phyloP scores from a whole-genome alignment of 2,329 filamentous ascomycete species.

The Colletotrichum eleusines region DNA sequence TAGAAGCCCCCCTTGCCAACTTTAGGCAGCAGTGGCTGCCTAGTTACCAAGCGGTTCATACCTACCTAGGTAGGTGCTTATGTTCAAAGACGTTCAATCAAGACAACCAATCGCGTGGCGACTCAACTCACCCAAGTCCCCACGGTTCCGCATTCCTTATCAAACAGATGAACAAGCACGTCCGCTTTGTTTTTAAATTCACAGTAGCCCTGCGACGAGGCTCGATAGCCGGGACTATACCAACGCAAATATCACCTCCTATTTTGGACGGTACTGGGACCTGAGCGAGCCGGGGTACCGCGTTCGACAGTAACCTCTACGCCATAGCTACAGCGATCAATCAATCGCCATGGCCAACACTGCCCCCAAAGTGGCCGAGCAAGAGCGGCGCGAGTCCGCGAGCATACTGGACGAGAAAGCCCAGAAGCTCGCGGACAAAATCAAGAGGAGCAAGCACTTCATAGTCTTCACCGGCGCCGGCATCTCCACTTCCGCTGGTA shows the following conservation, averaged over 20 bases:
- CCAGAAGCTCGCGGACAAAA: constrained; percentile 51
- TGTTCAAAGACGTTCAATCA: too few relatives aligned
- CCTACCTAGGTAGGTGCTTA: too few relatives aligned
- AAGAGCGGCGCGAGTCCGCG: constrained; percentile 21
- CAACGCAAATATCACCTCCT: too few relatives aligned
- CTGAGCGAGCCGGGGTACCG: background rate
- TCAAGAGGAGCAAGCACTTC: constrained; percentile 58
- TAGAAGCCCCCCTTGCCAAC: too few relatives aligned
- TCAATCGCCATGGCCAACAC: constrained; percentile 25
- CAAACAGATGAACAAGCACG: background rate
- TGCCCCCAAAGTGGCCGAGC: constrained; percentile 33
- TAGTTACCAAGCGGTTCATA: too few relatives aligned
- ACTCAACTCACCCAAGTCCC: background rate
- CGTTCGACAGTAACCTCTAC: background rate
- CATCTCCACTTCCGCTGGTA: constrained; percentile 60
- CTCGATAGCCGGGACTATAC: background rate
- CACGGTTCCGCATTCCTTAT: too few relatives aligned
- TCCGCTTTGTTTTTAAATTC: background rate
- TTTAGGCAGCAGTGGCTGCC: background rate
- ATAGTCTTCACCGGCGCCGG: constrained; percentile 62
- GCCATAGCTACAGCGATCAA: background rate
- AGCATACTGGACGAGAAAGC: constrained; percentile 51
- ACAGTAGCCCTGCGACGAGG: background rate
- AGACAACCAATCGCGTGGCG: too few relatives aligned
- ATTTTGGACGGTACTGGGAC: background rate